Conservation (phyloP, 164 flowering plant genomes). For the Vitis rotundifolia region DNA sequence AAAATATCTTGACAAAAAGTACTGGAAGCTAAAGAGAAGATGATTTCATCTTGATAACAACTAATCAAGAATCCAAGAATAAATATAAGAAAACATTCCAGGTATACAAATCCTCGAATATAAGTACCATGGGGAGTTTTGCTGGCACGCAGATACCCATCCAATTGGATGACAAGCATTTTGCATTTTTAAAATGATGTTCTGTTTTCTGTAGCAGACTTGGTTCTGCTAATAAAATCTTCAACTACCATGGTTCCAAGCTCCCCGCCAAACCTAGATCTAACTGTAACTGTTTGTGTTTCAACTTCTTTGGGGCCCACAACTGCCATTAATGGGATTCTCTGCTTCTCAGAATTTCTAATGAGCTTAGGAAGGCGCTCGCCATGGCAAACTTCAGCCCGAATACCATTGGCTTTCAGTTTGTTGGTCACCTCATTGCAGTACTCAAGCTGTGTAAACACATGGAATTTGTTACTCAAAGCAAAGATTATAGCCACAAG, state of each 20-base stretch:
- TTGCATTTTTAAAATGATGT: conserved; percentile 24
- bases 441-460: conserved; percentile 56
- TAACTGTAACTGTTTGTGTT: conserved; percentile 62
- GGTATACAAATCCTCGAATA: not conserved
- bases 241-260: conserved; percentile 69
- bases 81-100: not conserved
- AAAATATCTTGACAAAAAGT: too few relatives aligned
- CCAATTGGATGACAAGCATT: not conserved
- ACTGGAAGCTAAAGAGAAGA: too few relatives aligned
- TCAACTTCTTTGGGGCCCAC: conserved; percentile 95
- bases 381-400: conserved; percentile 86
- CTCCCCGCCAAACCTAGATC: conserved; percentile 88
- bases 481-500: not conserved
- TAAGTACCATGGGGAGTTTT: not conserved
- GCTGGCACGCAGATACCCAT: not conserved
- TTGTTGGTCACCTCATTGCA: conserved; percentile 56
- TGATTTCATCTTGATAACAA: too few relatives aligned
- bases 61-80: too few relatives aligned
- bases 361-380: conserved; percentile 92
- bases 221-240: conserved; percentile 58
- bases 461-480: not conserved
- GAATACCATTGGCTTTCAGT: conserved; percentile 59
- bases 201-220: conserved; percentile 48
- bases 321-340: conserved; percentile 90
- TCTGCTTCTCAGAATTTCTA: conserved; percentile 87